phyloP scores from a whole-genome alignment of 148 eudicot genomes.

The Camellia lanceoleosa region DNA sequence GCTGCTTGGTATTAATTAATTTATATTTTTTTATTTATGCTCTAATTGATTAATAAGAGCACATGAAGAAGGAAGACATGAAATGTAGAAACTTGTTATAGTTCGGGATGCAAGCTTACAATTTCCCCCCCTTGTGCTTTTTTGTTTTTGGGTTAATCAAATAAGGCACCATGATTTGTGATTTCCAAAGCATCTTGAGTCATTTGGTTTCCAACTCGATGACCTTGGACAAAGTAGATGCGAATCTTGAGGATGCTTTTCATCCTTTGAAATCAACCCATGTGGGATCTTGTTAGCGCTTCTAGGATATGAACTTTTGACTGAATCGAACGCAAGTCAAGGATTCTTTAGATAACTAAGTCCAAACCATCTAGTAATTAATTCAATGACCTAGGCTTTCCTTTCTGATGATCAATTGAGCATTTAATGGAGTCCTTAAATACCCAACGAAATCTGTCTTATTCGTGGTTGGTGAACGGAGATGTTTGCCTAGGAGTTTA shows the following conservation, averaged over 20 bases:
- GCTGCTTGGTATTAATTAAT: not conserved
- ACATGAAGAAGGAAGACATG: not conserved
- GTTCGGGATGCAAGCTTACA: not conserved
- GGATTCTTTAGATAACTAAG: not conserved
- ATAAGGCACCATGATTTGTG: not conserved
- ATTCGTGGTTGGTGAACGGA: not conserved
- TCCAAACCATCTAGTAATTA: not conserved
- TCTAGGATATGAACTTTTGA: not conserved
- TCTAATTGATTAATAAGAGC: not conserved
- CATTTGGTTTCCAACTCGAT: not conserved
- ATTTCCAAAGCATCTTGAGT: constrained; percentile 1
- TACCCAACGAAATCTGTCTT: not conserved
- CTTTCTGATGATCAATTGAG: not conserved
- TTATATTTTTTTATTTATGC: not conserved
- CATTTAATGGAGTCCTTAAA: constrained; percentile 4
- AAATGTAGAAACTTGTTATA: not conserved
- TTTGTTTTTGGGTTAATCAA: not conserved
- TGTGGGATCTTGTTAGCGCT: not conserved
- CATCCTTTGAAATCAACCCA: not conserved
- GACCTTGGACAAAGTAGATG: not conserved
- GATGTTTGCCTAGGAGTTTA: not conserved
- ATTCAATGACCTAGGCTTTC: not conserved
- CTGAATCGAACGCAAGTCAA: not conserved
- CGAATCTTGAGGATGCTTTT: not conserved
- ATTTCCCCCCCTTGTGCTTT: not conserved